Percentiles rank a stretch among this genome's conserved stretches.
Evolutionary conservation across 768 basidiomycete genomes (phyloP).

Genomic region (Suillus sp.): DNA sequence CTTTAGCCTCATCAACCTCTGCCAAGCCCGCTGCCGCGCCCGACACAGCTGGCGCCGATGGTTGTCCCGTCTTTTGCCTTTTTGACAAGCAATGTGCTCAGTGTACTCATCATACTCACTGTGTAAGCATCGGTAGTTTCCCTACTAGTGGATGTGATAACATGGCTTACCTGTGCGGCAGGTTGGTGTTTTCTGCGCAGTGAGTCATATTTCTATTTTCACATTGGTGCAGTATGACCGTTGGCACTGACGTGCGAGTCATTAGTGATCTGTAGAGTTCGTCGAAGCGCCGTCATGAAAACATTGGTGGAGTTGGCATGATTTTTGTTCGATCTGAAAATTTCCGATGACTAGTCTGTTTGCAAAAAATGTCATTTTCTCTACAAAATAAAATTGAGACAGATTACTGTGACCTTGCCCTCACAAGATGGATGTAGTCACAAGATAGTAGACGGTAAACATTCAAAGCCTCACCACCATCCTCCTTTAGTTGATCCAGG

Average conservation of each 20-base stretch:
- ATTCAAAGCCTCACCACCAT: too few species aligned
- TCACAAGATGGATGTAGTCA: too few species aligned
- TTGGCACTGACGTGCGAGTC: background rate
- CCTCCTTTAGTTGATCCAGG: too few species aligned
- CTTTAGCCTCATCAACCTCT: background rate
- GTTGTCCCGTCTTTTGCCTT: background rate
- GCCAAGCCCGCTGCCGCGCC: background rate
- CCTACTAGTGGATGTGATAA: background rate
- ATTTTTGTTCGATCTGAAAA: background rate
- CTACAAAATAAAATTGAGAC: too few species aligned
- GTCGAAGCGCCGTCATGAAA: background rate
- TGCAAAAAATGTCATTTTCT: too few species aligned
- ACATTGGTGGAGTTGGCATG: background rate
- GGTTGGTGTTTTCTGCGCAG: rapidly evolving
- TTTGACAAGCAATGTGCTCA: too few species aligned
- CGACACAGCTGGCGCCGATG: background rate
- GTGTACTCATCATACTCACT: too few species aligned
- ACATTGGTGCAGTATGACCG: background rate
- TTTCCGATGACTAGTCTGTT: too few species aligned
- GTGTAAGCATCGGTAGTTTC: background rate
- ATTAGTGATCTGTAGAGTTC: background rate
- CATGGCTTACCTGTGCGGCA: background rate
- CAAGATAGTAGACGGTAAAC: too few species aligned
- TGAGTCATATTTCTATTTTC: background rate
- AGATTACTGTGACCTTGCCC: too few species aligned